Evolutionary conservation across 331 rosid genomes (phyloP).

Genomic region (Malus hybrid): DNA sequence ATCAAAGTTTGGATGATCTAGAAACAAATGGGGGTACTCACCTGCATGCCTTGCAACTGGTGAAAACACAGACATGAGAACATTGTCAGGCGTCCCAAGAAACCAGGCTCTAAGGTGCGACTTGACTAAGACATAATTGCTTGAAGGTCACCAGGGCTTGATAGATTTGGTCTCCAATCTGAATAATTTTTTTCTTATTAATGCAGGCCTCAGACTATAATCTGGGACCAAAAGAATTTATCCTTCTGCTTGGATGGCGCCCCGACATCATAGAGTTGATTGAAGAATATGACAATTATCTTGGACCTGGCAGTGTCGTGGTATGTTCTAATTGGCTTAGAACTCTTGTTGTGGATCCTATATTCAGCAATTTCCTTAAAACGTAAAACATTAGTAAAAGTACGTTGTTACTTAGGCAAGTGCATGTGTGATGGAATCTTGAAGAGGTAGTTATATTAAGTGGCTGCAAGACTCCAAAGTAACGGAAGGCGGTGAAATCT

Average conservation of each 20-base stretch:
- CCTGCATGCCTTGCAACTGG: constrained; percentile 25
- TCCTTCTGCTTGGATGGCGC: constrained; percentile 95
- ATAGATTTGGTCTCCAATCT: constrained; percentile 3
- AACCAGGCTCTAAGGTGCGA: constrained; percentile 73
- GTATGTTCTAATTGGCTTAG: constrained; percentile 36
- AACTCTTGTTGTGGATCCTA: background rate
- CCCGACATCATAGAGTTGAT: constrained; percentile 75
- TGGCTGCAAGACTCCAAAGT: background rate
- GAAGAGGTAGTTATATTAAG: background rate
- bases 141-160: background rate
- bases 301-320: constrained; percentile 95
- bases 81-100: constrained; percentile 54
- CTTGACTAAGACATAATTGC: constrained; percentile 6
- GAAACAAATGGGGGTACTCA: constrained; percentile 30
- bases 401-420: background rate
- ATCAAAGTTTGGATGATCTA: constrained; percentile 27
- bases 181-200: background rate
- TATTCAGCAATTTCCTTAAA: background rate
- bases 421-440: background rate
- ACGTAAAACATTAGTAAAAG: background rate
- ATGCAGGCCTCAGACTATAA: constrained; percentile 64
- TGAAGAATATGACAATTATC: constrained; percentile 92
- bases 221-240: constrained; percentile 75
- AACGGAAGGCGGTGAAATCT: background rate
- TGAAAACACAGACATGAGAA: constrained; percentile 43